Conservation (phyloP, 2,329 filamentous ascomycete species). For the Colletotrichum lini region DNA sequence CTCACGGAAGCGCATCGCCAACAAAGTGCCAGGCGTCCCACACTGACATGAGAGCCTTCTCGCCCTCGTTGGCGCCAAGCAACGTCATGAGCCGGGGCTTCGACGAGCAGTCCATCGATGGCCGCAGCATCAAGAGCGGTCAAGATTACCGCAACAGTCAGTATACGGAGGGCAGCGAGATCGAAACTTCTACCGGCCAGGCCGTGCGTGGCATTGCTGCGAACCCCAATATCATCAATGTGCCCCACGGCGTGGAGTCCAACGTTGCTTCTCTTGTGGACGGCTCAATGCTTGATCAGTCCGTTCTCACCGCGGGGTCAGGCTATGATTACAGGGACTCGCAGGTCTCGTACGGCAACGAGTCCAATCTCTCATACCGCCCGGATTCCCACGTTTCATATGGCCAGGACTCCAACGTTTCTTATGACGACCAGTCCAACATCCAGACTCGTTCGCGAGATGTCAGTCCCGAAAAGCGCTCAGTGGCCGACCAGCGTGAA, state of each 20-base stretch:
- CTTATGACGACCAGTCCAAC: constrained; percentile 51
- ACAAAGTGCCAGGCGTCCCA: constrained; percentile 65
- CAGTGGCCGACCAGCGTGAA: constrained; percentile 56
- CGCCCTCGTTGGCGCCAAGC: constrained; percentile 70
- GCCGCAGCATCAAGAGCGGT: constrained; percentile 66
- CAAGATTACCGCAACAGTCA: constrained; percentile 69
- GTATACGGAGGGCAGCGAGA: constrained; percentile 68
- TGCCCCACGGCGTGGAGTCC: constrained; percentile 83
- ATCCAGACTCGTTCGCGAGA: constrained; percentile 51
- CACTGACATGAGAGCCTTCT: constrained; percentile 59
- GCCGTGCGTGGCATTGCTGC: constrained; percentile 79
- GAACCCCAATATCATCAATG: constrained; percentile 84
- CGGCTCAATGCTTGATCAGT: constrained; percentile 78
- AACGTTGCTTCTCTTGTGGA: constrained; percentile 89
- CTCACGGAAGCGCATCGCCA: constrained; percentile 66
- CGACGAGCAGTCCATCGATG: constrained; percentile 69
- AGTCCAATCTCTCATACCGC: constrained; percentile 56
- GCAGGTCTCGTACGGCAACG: constrained; percentile 55
- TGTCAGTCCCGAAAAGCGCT: constrained; percentile 59
- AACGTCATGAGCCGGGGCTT: constrained; percentile 65
- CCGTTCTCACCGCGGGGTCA: constrained; percentile 74
- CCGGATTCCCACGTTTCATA: constrained; percentile 39
- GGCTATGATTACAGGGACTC: constrained; percentile 48
- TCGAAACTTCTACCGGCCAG: constrained; percentile 75
- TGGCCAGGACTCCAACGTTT: constrained; percentile 55